Evolutionary conservation across 768 basidiomycete species (phyloP).

Genomic region (Coprinopsis sp.): DNA sequence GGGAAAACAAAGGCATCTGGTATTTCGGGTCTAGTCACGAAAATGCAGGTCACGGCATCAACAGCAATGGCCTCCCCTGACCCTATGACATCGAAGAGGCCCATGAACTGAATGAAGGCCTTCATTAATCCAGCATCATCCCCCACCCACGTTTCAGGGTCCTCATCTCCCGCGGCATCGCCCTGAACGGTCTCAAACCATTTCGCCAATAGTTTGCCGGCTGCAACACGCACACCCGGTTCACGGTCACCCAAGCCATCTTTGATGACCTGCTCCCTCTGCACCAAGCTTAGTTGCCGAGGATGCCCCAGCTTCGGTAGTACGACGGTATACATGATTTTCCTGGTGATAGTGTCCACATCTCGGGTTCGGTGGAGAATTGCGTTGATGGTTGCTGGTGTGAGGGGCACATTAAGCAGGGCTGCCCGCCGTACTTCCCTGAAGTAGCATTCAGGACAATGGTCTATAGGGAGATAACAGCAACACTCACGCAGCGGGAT

Average conservation of each 20-base stretch:
- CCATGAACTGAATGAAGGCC: slow-evolving; percentile 40
- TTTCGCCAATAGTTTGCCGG: slow-evolving; percentile 66
- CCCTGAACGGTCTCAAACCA: slow-evolving; percentile 72
- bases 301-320: slow-evolving; percentile 61
- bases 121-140: slow-evolving; percentile 47
- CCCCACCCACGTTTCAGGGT: slow-evolving; percentile 30
- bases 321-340: slow-evolving; percentile 67
- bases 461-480: background rate
- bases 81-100: slow-evolving; percentile 60
- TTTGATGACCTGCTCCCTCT: slow-evolving; percentile 81
- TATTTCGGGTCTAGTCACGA: slow-evolving; percentile 66
- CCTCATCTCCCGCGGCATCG: slow-evolving; percentile 30
- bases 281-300: slow-evolving; percentile 67
- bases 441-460: background rate
- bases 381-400: slow-evolving; percentile 52
- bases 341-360: slow-evolving; percentile 74
- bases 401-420: slow-evolving; percentile 69
- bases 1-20: slow-evolving; percentile 69
- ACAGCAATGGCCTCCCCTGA: slow-evolving; percentile 69
- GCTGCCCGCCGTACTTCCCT: slow-evolving; percentile 92
- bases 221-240: slow-evolving; percentile 73
- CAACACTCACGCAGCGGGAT: slow-evolving; percentile 57
- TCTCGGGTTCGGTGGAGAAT: slow-evolving; percentile 84
- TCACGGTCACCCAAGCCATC: slow-evolving; percentile 91
- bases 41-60: slow-evolving; percentile 75